Evolutionary conservation across 768 basidiomycete genomes (phyloP).

Genomic region (Artomyces pyxidatus): DNA sequence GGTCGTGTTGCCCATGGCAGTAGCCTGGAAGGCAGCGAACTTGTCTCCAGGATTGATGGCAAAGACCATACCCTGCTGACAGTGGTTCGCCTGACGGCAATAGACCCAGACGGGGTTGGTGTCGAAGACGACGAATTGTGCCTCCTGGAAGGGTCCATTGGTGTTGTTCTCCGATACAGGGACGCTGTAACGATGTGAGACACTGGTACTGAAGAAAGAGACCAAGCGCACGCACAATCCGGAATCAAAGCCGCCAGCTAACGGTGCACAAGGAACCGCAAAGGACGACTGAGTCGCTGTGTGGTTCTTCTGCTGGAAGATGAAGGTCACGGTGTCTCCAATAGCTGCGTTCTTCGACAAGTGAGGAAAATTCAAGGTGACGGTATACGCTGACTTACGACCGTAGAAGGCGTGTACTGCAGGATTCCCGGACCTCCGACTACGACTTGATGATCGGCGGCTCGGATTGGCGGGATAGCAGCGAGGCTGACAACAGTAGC

Average conservation of each 20-base stretch:
- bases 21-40: slow-evolving; percentile 46
- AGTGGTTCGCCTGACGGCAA: slow-evolving; percentile 50
- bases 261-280: slow-evolving; percentile 35
- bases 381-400: slow-evolving; percentile 18
- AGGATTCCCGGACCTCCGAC: slow-evolving; percentile 40
- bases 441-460: slow-evolving; percentile 33
- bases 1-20: slow-evolving; percentile 31
- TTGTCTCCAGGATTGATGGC: slow-evolving; percentile 52
- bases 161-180: slow-evolving; percentile 37
- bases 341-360: slow-evolving; percentile 39
- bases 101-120: slow-evolving; percentile 49
- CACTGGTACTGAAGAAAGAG: not conserved
- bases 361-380: not conserved
- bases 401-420: slow-evolving; percentile 30
- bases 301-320: slow-evolving; percentile 48
- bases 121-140: slow-evolving; percentile 33
- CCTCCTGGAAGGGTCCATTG: slow-evolving; percentile 35
- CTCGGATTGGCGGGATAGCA: slow-evolving; percentile 26
- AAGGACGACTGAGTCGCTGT: slow-evolving; percentile 52
- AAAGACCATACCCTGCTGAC: slow-evolving; percentile 57
- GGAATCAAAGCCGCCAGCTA: slow-evolving; percentile 44
- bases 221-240: slow-evolving; percentile 38
- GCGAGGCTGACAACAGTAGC: slow-evolving; percentile 19
- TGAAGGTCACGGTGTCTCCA: slow-evolving; percentile 43
- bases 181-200: slow-evolving; percentile 30